Base-by-base conservation (phyloP, 148 eudicot species). In the Dysphania ambrosioides region DNA sequence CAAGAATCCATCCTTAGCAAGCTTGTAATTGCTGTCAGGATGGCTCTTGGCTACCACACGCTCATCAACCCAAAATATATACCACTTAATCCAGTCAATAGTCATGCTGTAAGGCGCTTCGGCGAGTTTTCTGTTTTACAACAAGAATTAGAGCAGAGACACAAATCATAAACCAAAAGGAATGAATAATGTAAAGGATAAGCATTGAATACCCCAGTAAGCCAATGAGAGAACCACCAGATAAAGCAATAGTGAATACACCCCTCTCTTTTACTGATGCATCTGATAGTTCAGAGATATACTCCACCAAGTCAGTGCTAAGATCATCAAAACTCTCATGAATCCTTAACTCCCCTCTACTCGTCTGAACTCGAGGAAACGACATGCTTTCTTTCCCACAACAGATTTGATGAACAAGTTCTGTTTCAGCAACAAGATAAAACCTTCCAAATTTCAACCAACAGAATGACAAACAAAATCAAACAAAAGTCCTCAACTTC, bases 51-150 rank as follows among this genome's bases (percentile, higher is more conserved):
- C 78, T 21, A 94, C 97, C 44, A 92, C 91, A 8, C 96, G 92
- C 77, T 95, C 98, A 51, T 94, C 97, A 4, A 77, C 90, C 98
- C 96, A 94, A 80, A 88, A 94, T 57, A 94, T 83, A 78, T 94
- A 80, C 98, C 98, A 94, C 74, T 86, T 94, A 26, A 83, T 85
- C 98, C 97, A 94, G 29, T 94, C 98, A 72, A 90, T 88, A 21
- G 96, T 92, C 86, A 88, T 92, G 79, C 68, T 82, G 59, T 90
- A 94, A 64, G 96, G 98, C 16, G 97, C 92, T 66, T 88, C 92
- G 73, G 88, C 78, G 0, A 92, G 85, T 80, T 87, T 92, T 79
- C 97, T 94, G 90, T 68, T 63, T 32, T 62, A 40, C 56, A 63
- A 81, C 70, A 74, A 71, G 21, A 65, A 67, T 51, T 42, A 23